Percentiles rank a stretch among this genome's conserved stretches.
phyloP scores from a whole-genome alignment of 305 asterid genomes.

The Striga hermonthica region DNA sequence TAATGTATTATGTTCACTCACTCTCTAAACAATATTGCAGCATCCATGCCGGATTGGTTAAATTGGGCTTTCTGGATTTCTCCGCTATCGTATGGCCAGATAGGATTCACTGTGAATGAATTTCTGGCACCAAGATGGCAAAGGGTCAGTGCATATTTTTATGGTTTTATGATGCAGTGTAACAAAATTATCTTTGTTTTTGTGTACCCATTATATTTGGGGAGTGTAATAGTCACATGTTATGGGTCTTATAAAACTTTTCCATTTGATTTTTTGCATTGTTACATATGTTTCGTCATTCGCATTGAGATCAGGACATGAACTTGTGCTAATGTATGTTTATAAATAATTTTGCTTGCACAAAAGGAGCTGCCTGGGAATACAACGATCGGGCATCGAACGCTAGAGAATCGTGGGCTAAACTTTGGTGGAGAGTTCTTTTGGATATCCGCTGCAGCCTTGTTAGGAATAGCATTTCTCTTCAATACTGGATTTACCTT shows the following conservation, averaged over 20 bases:
- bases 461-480: constrained; percentile 34
- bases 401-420: constrained; percentile 44
- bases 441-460: constrained; percentile 43
- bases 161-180: too few relatives aligned
- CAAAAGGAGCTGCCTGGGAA: constrained; percentile 34
- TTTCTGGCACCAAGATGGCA: constrained; percentile 53
- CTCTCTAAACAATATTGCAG: constrained; percentile 32
- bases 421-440: constrained; percentile 27
- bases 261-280: background rate
- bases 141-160: constrained; percentile 31
- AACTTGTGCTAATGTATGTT: background rate
- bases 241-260: too few relatives aligned
- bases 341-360: background rate
- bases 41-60: constrained; percentile 45
- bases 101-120: constrained; percentile 47
- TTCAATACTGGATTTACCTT: constrained; percentile 38
- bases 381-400: constrained; percentile 37
- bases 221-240: too few relatives aligned
- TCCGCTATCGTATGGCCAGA: constrained; percentile 49
- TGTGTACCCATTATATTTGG: too few relatives aligned
- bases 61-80: constrained; percentile 55
- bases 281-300: background rate
- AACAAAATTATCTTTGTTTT: too few relatives aligned
- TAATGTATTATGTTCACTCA: background rate
- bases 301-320: background rate